These are phyloP conservation scores for Malus hybrid DNA, from an alignment of 331 rosid species.

Conservation along the genomic window DNA sequence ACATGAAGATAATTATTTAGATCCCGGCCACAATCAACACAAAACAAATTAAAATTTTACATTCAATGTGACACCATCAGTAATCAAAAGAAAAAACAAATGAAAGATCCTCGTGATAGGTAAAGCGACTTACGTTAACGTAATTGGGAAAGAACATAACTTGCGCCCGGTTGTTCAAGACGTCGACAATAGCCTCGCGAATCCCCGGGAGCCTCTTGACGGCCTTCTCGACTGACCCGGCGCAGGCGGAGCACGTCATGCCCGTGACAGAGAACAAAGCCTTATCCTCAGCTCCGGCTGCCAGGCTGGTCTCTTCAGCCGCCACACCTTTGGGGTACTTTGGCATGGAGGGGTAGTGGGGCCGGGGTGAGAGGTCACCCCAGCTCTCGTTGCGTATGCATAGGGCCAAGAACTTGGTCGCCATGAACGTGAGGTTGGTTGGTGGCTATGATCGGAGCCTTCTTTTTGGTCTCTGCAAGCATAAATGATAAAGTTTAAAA, in stretches of 20 bases:
- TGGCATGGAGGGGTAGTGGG: constrained; percentile 85
- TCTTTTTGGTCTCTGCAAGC: background rate
- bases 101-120: background rate
- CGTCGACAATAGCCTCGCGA: constrained; percentile 61
- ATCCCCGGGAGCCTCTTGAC: constrained; percentile 76
- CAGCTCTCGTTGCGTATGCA: constrained; percentile 35
- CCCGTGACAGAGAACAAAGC: constrained; percentile 62
- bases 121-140: constrained; percentile 42
- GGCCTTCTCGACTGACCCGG: constrained; percentile 72
- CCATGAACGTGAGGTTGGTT: constrained; percentile 22
- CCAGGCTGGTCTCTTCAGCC: background rate
- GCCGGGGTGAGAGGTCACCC: constrained; percentile 30
- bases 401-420: constrained; percentile 36
- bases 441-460: background rate
- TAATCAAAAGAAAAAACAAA: background rate
- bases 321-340: constrained; percentile 44
- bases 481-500: background rate
- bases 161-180: constrained; percentile 61
- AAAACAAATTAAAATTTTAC: background rate
- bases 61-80: background rate
- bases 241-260: constrained; percentile 80
- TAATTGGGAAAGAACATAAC: constrained; percentile 45
- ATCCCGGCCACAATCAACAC: background rate
- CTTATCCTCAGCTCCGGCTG: constrained; percentile 24
- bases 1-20: background rate